Evolutionary conservation across 1,139 yeast genomes (phyloP), one percentile per base, ranked within the genome.

Genomic region (Saccharomycopsis hybrid): DNA sequence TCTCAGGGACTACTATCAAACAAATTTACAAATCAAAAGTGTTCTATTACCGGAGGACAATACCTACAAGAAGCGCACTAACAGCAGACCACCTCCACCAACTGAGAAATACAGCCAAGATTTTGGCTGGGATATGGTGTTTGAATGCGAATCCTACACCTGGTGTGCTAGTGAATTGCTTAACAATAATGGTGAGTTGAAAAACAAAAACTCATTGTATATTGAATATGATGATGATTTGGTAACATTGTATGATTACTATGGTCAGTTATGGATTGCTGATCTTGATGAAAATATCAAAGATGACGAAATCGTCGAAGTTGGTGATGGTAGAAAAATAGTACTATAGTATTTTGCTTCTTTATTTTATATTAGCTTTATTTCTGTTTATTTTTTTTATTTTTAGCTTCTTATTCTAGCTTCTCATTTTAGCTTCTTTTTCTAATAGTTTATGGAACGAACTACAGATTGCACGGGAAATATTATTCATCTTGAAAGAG

Each of bases 161-260:
- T 50, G 53, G 53, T 50, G 53, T 40, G 53, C 53, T n/a, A 38
- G 38, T 9, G 53, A 50, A 38, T 11, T 48, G n/a, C 30, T 50
- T 2, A 35, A 47, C 44, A 28, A 38, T n/a, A 33, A 32, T 2
- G 52, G 48, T 18, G 29, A 31, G 4, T 33, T 44, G 43, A 44
- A 40, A 27, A 48, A 49, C 28, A 13, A 25, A 5, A 36, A 47
- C 27, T 32, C 48, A 13, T 9, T 50, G 9, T 33, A 27, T 39
- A 44, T 50, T 32, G 51, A 50, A 13, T 50, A 38, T 27, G 40
- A 30, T 31, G 27, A 43, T 5, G 46, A 49, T 24, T 43, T 47
- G 44, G 41, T 37, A 2, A 27, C 40, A 13, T 40, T 50, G 13
- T 50, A 47, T 44, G 52, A 50, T 32, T 50, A 50, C 37, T 50